Percentiles rank a stretch among this genome's conserved stretches.
These are phyloP conservation scores for Trichoderma gamsii DNA, from an alignment of 495 filamentous ascomycete species.

Conservation along the genomic window DNA sequence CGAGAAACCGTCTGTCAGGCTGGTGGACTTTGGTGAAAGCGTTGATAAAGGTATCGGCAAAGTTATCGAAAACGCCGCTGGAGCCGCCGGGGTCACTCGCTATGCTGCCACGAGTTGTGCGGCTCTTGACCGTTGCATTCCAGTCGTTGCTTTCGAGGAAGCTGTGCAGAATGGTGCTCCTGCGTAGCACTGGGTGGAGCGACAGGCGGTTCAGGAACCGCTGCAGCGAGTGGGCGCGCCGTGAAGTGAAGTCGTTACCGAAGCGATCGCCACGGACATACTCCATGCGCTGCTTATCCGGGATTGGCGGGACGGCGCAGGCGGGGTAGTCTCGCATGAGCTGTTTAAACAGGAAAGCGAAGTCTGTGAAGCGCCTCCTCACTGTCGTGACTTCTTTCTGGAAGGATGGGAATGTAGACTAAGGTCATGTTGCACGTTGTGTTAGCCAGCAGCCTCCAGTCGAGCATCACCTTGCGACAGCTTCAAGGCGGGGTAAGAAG, in stretches of 20 bases:
- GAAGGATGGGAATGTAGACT: slow-evolving; percentile 94
- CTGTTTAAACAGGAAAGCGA: slow-evolving; percentile 91
- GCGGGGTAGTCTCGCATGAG: slow-evolving; percentile 80
- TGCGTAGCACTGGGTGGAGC: slow-evolving; percentile 84
- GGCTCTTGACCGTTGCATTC: slow-evolving; percentile 87
- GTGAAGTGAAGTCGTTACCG: slow-evolving; percentile 84
- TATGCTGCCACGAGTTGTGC: slow-evolving; percentile 54
- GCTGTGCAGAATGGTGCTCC: slow-evolving; percentile 68
- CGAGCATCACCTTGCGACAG: not conserved
- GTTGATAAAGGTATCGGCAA: slow-evolving; percentile 95
- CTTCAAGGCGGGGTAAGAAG: slow-evolving; percentile 8
- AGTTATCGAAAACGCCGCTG: slow-evolving; percentile 78
- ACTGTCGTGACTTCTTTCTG: slow-evolving; percentile 68
- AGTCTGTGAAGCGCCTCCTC: slow-evolving; percentile 91
- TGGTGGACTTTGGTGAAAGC: slow-evolving; percentile 95
- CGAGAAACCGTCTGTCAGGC: slow-evolving; percentile 88
- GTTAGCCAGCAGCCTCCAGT: slow-evolving; percentile 12
- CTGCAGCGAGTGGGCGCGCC: slow-evolving; percentile 83
- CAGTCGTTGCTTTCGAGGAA: slow-evolving; percentile 92
- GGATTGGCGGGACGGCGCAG: slow-evolving; percentile 87
- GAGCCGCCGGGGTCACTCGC: slow-evolving; percentile 30
- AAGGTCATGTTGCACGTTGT: slow-evolving; percentile 8
- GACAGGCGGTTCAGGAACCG: slow-evolving; percentile 84
- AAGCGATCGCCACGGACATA: slow-evolving; percentile 96
- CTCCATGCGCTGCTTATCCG: slow-evolving; percentile 98